These are phyloP conservation scores for Aegilops longissima DNA, from an alignment of 176 grass and related monocot species.

Conservation along the genomic window DNA sequence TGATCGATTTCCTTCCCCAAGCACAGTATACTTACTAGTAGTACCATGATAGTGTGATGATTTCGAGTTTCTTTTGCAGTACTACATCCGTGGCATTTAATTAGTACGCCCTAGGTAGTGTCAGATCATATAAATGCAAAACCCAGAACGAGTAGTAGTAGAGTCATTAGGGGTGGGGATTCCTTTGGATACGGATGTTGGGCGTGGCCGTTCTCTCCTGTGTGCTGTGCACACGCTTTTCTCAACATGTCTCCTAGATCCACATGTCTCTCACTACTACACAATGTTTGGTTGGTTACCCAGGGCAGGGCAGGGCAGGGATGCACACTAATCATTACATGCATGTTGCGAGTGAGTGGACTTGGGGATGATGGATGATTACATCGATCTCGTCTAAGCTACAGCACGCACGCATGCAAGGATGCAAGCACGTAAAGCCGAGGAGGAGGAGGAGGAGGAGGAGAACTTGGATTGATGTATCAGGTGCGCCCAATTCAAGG, in stretches of 20 bases:
- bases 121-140: neutral
- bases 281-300: neutral
- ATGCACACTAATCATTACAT: neutral
- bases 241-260: neutral
- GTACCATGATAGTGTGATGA: neutral
- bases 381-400: neutral
- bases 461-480: conserved; percentile 1
- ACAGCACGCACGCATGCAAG: neutral
- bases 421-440: neutral
- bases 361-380: conserved; percentile 8
- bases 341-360: neutral
- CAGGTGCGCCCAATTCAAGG: conserved; percentile 12
- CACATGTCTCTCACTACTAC: neutral
- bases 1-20: neutral
- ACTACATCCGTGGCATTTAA: neutral
- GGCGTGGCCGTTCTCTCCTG: neutral
- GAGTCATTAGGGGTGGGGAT: neutral
- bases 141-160: neutral
- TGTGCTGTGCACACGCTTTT: neutral
- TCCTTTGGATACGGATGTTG: neutral
- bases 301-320: too few species aligned
- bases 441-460: neutral
- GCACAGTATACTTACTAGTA: too few species aligned
- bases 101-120: neutral
- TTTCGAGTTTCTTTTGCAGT: neutral